Conservation (phyloP, 805 yeast species). For the Starmerella sirachaensis region DNA sequence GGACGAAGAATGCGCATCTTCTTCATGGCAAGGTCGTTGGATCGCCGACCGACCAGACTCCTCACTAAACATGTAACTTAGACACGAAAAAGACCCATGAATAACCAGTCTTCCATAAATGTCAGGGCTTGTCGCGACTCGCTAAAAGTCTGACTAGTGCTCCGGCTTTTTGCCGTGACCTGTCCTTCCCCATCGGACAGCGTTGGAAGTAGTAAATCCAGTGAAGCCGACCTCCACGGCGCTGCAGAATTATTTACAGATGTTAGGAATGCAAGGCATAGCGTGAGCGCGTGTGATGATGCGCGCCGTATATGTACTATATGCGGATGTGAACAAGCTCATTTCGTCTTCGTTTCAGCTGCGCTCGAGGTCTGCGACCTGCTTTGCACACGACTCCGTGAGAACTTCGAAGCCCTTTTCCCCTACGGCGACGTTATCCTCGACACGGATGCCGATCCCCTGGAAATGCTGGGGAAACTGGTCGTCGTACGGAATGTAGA, state of each 20-base stretch:
- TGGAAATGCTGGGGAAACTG: conserved; percentile 67
- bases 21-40: conserved; percentile 54
- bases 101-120: neutral
- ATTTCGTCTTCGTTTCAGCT: neutral
- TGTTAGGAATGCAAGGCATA: neutral
- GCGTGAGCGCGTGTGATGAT: neutral
- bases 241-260: too few species aligned
- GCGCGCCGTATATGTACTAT: too few species aligned
- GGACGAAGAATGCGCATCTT: conserved; percentile 52
- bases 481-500: conserved; percentile 67
- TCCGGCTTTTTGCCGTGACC: too few species aligned
- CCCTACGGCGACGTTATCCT: conserved; percentile 86
- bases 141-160: neutral
- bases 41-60: conserved; percentile 21
- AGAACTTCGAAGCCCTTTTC: conserved; percentile 43
- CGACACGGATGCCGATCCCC: conserved; percentile 87
- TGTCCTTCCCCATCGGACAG: too few species aligned
- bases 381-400: conserved; percentile 78
- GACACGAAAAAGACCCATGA: neutral
- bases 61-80: conserved; percentile 13
- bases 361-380: conserved; percentile 40
- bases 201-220: too few species aligned
- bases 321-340: too few species aligned
- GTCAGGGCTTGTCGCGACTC: neutral
- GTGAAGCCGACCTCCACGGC: too few species aligned